Evolutionary conservation across 768 basidiomycete genomes (phyloP).

Genomic region (Asterophora parasitica): DNA sequence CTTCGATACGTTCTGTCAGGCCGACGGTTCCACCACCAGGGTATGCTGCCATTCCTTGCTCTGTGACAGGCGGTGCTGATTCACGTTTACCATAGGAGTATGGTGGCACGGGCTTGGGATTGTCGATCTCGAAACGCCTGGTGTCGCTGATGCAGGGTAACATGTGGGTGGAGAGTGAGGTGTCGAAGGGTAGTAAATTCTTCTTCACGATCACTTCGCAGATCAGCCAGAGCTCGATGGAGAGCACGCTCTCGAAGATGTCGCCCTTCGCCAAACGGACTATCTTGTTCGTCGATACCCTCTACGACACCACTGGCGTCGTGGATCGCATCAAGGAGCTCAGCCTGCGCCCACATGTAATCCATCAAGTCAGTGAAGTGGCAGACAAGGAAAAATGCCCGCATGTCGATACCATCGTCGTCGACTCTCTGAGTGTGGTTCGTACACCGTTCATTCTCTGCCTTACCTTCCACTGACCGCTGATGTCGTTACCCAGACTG

Average conservation of each 20-base stretch:
- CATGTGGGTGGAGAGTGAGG: conserved; percentile 98
- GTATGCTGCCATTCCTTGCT: conserved; percentile 39
- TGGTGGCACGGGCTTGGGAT: conserved; percentile 92
- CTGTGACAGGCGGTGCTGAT: conserved; percentile 2
- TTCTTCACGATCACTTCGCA: conserved; percentile 94
- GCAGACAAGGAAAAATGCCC: conserved; percentile 77
- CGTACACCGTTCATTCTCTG: conserved; percentile 24
- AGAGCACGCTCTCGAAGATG: conserved; percentile 73
- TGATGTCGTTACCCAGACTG: conserved; percentile 51
- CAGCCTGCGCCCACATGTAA: conserved; percentile 70
- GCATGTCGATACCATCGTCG: conserved; percentile 92
- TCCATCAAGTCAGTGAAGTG: conserved; percentile 77
- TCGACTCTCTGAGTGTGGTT: conserved; percentile 83
- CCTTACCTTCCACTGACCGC: conserved; percentile 2
- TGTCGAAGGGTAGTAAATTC: conserved; percentile 89
- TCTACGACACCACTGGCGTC: conserved; percentile 71
- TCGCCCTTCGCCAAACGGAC: conserved; percentile 81
- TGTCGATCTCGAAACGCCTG: conserved; percentile 96
- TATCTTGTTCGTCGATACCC: conserved; percentile 89
- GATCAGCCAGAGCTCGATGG: conserved; percentile 70
- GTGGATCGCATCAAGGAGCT: conserved; percentile 74
- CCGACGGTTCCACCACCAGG: conserved; percentile 95
- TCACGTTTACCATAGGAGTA: conserved; percentile 61
- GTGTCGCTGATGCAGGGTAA: conserved; percentile 97
- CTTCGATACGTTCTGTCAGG: conserved; percentile 98